Evolutionary conservation across 495 filamentous ascomycete genomes (phyloP).

Genomic region (Xylaria telfairii): DNA sequence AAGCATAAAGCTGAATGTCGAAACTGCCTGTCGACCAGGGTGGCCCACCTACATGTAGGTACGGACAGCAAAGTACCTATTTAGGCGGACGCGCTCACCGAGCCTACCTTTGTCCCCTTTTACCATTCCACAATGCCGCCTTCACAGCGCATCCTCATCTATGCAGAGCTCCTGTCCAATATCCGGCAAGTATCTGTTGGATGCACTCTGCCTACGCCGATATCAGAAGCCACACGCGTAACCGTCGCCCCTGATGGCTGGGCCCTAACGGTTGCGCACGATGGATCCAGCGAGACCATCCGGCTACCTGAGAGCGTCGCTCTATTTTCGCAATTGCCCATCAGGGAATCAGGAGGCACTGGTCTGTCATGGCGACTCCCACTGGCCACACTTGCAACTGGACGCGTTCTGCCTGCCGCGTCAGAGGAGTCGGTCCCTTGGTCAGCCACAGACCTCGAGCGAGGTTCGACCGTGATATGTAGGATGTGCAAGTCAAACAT

Average conservation of each 20-base stretch:
- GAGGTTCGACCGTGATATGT: slow-evolving; percentile 66
- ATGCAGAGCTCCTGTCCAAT: slow-evolving; percentile 87
- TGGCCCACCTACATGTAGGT: no score
- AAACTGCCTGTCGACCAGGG: no score
- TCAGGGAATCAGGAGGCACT: slow-evolving; percentile 41
- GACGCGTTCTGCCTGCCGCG: background rate
- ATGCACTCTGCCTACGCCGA: slow-evolving; percentile 64
- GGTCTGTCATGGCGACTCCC: slow-evolving; percentile 76
- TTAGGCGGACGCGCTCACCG: background rate
- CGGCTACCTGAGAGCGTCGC: slow-evolving; percentile 69
- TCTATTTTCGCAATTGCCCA: slow-evolving; percentile 44
- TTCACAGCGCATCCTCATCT: slow-evolving; percentile 57
- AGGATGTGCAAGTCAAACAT: slow-evolving; percentile 60
- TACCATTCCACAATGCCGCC: slow-evolving; percentile 36
- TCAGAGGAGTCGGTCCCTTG: slow-evolving; percentile 62
- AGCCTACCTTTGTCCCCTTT: background rate
- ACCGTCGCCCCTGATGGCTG: slow-evolving; percentile 56
- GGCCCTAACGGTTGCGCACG: slow-evolving; percentile 59
- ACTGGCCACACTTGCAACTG: slow-evolving; percentile 35
- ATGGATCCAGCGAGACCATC: slow-evolving; percentile 60
- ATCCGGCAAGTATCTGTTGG: slow-evolving; percentile 84
- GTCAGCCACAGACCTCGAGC: slow-evolving; percentile 69
- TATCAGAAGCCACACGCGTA: slow-evolving; percentile 53
- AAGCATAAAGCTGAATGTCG: no score
- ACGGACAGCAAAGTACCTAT: no score